Base-by-base conservation (phyloP, 192 early-diverging fungal genomes). In the Jimgerdemannia flammicorona region DNA sequence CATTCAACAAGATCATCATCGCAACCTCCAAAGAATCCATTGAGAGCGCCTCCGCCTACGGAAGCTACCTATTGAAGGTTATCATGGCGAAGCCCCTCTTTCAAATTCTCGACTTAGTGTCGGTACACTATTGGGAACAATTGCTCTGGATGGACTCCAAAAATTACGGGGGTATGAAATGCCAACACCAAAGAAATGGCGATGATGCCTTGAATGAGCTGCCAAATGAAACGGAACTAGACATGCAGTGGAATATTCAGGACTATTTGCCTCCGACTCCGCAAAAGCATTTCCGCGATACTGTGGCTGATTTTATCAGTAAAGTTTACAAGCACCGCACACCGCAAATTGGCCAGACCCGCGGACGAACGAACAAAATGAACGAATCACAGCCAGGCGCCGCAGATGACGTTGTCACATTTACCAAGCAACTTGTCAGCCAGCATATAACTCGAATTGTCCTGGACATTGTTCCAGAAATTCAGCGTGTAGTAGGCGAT, bases 71-170 rank as follows among this genome's bases (percentile, higher is more conserved):
- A 3, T 69, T 89, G 40, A 86, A 90, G 20, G 90, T 91, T 4
- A 85, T 97, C 17, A 80, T 84, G 39, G 86, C 83, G 43, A 93
- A 93, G 74, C 91, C 90, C 8, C 76, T 95, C 10, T 96, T 97
- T 80, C 88, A 91, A 74, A 83, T 87, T 44, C 70, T 99, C 3
- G 87, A 91, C 69, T 67, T 99, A 71, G 81, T 87, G 9, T 84
- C 88, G n/a, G 81, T 85, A 41, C 81, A 88, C 72, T 94, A 90
- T 72, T 99, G 94, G 93, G 86, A 91, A 42, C 87, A 91, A 54
- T 70, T 97, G 72, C 63, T 97, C 54, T 99, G 98, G 98, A 95
- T 96, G 94, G 95, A 99, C 78, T 79, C 82, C 69, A 87, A 88
- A 73, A 99, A 99, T 81, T 96, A 89, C 79, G 96, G 94, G 19